phyloP scores from a whole-genome alignment of 1,284 basidiomycete species.

The Leucoagaricus sp. region DNA sequence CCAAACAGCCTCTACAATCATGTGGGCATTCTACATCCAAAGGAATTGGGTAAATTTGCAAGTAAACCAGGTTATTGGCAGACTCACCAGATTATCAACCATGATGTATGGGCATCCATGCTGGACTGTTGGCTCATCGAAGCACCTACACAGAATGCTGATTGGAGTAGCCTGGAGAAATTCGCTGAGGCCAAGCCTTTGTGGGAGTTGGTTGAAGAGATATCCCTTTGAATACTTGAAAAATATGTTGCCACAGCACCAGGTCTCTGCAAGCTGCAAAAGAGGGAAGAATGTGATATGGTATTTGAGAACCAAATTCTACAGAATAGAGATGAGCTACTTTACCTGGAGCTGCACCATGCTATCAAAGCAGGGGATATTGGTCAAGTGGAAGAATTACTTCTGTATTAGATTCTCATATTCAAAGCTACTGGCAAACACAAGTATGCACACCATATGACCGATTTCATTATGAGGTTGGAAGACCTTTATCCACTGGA shows the following conservation, averaged over 20 bases:
- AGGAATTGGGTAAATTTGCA: constrained; percentile 26
- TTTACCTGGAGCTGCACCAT: constrained; percentile 29
- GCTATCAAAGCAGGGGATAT: constrained; percentile 34
- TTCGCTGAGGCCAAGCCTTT: background rate
- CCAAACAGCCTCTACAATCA: constrained; percentile 17
- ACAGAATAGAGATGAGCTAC: constrained; percentile 22
- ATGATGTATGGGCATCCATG: constrained; percentile 14
- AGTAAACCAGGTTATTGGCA: constrained; percentile 24
- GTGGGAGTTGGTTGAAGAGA: background rate
- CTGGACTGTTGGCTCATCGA: background rate
- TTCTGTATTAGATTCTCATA: constrained; percentile 26
- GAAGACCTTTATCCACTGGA: constrained; percentile 7
- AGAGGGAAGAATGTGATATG: background rate
- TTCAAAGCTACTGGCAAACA: constrained; percentile 24
- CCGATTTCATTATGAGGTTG: constrained; percentile 4
- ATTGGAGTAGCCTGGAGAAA: background rate
- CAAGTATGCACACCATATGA: constrained; percentile 15
- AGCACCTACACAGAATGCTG: background rate
- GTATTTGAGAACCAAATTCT: constrained; percentile 15
- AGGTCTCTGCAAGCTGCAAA: too few species aligned
- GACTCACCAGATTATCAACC: constrained; percentile 28
- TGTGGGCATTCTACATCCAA: constrained; percentile 21
- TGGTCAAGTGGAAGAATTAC: constrained; percentile 29
- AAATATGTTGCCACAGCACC: background rate
- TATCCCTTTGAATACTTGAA: background rate